Evolutionary conservation across 1,284 basidiomycete genomes (phyloP).

Genomic region (Microbotryum silenes-acaulis): DNA sequence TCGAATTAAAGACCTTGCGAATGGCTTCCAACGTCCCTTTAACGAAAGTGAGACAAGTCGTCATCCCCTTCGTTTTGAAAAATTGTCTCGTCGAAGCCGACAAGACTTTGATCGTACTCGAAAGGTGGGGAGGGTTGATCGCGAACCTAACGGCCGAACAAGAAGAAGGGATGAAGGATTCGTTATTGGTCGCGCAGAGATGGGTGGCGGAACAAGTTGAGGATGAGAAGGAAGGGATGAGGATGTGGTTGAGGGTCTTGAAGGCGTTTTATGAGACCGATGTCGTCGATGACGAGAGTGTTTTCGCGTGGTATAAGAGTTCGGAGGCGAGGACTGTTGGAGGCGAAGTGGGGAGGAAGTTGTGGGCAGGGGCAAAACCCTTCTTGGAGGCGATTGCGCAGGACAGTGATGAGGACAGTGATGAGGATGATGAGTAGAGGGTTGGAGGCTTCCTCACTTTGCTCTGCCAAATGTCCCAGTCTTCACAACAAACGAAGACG

Average conservation of each 20-base stretch:
- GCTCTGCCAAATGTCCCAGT: too few species aligned
- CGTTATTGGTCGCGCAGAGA: neutral
- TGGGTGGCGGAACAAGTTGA: constrained; percentile 33
- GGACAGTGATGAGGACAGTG: constrained; percentile 38
- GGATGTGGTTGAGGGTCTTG: constrained; percentile 41
- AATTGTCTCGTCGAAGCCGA: neutral
- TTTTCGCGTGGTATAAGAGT: constrained; percentile 42
- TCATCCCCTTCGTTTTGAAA: constrained; percentile 14
- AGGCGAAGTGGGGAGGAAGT: constrained; percentile 37
- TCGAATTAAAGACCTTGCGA: constrained; percentile 85
- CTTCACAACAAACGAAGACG: too few species aligned
- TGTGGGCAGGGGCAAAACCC: constrained; percentile 41
- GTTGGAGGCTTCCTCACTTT: too few species aligned
- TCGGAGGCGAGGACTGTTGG: constrained; percentile 28
- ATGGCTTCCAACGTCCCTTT: constrained; percentile 88
- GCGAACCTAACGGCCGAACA: constrained; percentile 27
- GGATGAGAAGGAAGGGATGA: constrained; percentile 12
- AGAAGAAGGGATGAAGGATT: constrained; percentile 1
- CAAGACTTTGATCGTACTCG: constrained; percentile 22
- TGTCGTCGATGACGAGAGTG: constrained; percentile 42
- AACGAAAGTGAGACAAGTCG: constrained; percentile 39
- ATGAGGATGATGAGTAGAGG: constrained; percentile 19
- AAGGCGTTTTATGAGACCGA: constrained; percentile 45
- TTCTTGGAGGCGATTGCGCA: constrained; percentile 43
- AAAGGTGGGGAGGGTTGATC: constrained; percentile 42